A percentile compares a stretch with the other conserved stretches of the same genome.
phyloP scores from a whole-genome alignment of 2,329 filamentous ascomycete species.

The Orbilia oligospora region DNA sequence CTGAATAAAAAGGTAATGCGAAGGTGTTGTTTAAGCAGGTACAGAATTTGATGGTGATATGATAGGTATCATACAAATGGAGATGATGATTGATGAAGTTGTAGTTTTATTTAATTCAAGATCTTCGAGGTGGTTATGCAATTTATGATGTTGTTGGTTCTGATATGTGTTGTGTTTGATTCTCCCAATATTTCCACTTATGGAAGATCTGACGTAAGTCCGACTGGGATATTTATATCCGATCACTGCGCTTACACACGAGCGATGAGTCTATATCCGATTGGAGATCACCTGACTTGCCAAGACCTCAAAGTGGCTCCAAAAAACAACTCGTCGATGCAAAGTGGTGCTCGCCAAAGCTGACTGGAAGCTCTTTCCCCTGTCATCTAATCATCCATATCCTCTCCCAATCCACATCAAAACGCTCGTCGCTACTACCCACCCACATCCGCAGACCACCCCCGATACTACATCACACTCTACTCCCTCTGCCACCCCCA shows the following conservation, averaged over 20 bases:
- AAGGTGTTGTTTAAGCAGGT: not conserved
- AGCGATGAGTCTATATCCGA: not conserved
- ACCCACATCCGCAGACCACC: constrained; percentile 12
- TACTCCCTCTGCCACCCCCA: not conserved
- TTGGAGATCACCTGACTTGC: constrained; percentile 5
- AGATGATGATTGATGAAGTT: not conserved
- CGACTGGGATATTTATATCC: not conserved
- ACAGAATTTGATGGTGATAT: not conserved
- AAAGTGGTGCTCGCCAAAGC: constrained; percentile 5
- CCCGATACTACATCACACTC: not conserved
- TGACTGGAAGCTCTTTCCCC: constrained; percentile 10
- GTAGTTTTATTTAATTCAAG: not conserved
- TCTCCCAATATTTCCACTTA: not conserved
- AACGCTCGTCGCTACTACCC: constrained; percentile 2
- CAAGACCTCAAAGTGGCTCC: constrained; percentile 8
- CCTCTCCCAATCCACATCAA: constrained; percentile 25
- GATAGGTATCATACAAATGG: too few relatives aligned
- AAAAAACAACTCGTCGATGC: constrained; percentile 20
- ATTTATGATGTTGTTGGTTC: not conserved
- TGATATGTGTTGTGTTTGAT: constrained; percentile 13
- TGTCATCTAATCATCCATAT: not conserved
- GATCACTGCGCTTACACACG: not conserved
- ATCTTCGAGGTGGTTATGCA: constrained; percentile 7
- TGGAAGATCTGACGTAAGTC: not conserved
- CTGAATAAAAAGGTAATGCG: too few relatives aligned